Percentiles rank a stretch among this genome's conserved stretches.
These are phyloP conservation scores for Herpotrichia juniperi DNA, from an alignment of 2,329 filamentous ascomycete genomes.

Conservation along the genomic window DNA sequence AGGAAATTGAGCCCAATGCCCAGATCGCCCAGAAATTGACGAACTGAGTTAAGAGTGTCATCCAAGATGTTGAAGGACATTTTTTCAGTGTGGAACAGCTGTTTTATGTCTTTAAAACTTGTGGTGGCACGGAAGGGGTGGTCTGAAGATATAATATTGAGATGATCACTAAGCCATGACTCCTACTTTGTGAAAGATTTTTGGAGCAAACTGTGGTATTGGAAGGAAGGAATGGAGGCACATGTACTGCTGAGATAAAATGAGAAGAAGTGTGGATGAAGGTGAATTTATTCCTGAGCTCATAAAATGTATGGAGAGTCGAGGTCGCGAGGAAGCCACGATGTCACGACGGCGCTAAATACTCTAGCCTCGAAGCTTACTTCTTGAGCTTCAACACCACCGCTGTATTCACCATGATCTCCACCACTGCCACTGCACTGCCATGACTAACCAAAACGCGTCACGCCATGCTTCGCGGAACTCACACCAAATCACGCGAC, in stretches of 20 bases:
- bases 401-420: conserved; percentile 9
- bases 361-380: not conserved
- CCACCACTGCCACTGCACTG: not conserved
- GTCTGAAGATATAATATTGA: no score
- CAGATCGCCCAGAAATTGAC: conserved; percentile 14
- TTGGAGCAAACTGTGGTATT: no score
- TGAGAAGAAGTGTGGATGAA: no score
- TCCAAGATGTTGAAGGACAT: conserved; percentile 28
- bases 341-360: conserved; percentile 3
- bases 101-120: no score
- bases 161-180: no score
- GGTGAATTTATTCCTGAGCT: not conserved
- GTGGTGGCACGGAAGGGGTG: no score
- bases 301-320: not conserved
- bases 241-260: no score
- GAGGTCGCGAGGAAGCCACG: not conserved
- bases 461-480: conserved; percentile 19
- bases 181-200: no score
- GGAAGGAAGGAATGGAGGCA: no score
- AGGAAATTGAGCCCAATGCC: conserved; percentile 18
- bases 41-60: conserved; percentile 13
- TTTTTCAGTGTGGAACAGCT: not conserved
- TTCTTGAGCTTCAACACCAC: conserved; percentile 9
- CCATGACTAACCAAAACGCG: conserved; percentile 14
- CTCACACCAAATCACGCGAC: conserved; percentile 28